Evolutionary conservation across 495 filamentous ascomycete genomes (phyloP).

Genomic region (Letharia columbiana): DNA sequence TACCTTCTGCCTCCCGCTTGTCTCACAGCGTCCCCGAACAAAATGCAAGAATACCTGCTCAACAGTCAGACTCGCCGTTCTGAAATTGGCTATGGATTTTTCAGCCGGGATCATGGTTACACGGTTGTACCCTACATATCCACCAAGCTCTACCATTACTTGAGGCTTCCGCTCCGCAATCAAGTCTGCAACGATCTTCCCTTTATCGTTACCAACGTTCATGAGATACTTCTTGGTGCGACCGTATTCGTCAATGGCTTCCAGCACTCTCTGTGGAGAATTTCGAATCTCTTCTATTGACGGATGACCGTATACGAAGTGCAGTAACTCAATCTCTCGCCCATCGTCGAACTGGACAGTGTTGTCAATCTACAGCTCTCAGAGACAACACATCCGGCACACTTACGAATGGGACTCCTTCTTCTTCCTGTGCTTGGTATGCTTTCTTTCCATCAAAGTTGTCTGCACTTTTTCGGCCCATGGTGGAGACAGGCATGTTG

Average conservation of each 20-base stretch:
- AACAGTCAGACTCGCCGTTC: not conserved
- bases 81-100: not conserved
- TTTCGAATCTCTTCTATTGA: constrained; percentile 50
- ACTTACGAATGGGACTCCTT: constrained; percentile 24
- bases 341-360: constrained; percentile 52
- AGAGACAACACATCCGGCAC: not conserved
- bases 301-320: constrained; percentile 55
- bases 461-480: not conserved
- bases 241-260: constrained; percentile 64
- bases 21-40: constrained; percentile 53
- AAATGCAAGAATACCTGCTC: constrained; percentile 50
- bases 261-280: constrained; percentile 54
- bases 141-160: constrained; percentile 69
- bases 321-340: constrained; percentile 63
- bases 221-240: constrained; percentile 60
- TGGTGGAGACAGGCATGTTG: constrained; percentile 5
- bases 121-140: constrained; percentile 62
- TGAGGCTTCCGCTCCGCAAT: constrained; percentile 57
- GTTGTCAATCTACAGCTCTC: not conserved
- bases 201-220: constrained; percentile 71
- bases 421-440: constrained; percentile 37
- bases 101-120: not conserved
- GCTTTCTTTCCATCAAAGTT: constrained; percentile 34
- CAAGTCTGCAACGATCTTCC: constrained; percentile 53
- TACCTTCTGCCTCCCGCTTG: constrained; percentile 45